Conservation (phyloP, 1,284 basidiomycete genomes). For the Sporisorium exsertum region DNA sequence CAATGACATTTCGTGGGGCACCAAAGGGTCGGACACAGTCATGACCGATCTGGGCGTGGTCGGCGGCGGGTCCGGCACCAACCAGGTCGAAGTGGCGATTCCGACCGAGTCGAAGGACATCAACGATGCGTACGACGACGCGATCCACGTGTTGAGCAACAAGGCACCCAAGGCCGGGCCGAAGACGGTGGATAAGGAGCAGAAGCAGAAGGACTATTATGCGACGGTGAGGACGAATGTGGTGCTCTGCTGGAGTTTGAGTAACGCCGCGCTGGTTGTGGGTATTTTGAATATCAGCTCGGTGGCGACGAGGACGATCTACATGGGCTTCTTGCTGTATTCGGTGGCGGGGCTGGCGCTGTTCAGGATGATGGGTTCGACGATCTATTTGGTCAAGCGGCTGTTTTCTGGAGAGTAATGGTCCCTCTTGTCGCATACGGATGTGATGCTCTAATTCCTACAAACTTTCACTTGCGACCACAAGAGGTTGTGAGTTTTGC, state of each 20-base stretch:
- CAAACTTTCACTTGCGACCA: neutral
- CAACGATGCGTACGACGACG: constrained; percentile 67
- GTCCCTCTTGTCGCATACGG: no score
- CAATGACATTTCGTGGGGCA: constrained; percentile 66
- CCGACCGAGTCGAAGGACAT: constrained; percentile 65
- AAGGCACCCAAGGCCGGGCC: constrained; percentile 46
- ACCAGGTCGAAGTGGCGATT: constrained; percentile 64
- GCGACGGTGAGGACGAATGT: constrained; percentile 88
- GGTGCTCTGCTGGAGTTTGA: constrained; percentile 79
- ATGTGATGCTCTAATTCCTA: neutral
- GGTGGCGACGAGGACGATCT: constrained; percentile 43
- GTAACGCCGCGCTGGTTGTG: constrained; percentile 64
- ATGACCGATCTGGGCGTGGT: constrained; percentile 64
- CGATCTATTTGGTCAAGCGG: constrained; percentile 56
- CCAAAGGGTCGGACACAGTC: constrained; percentile 65
- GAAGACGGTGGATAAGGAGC: constrained; percentile 51
- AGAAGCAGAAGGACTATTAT: constrained; percentile 67
- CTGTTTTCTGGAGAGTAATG: constrained; percentile 59
- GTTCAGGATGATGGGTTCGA: constrained; percentile 57
- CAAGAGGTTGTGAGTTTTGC: neutral
- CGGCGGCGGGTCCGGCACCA: constrained; percentile 21
- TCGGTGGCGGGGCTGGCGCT: constrained; percentile 58
- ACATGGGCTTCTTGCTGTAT: constrained; percentile 67
- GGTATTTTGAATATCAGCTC: constrained; percentile 61
- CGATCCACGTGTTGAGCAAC: constrained; percentile 62